phyloP scores from a whole-genome alignment of 2,329 filamentous ascomycete genomes.

The Penicillium sclerotiorum region DNA sequence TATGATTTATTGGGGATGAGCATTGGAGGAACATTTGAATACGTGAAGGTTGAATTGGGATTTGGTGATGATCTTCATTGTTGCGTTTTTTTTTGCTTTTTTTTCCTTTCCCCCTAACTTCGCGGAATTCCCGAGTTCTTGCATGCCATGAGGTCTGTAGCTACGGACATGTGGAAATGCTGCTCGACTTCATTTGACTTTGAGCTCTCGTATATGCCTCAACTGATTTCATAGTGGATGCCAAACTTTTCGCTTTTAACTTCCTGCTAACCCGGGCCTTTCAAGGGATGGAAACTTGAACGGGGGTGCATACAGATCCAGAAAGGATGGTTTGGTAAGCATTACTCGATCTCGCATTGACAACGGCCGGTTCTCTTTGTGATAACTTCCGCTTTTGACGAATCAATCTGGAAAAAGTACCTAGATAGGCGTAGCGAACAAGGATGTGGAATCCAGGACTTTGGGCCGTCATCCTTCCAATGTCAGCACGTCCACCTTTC shows the following conservation, averaged over 20 bases:
- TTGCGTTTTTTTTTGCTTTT: too few species aligned
- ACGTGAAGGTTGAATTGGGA: background rate
- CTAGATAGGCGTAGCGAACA: slow-evolving; percentile 3
- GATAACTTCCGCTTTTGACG: background rate
- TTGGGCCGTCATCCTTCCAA: background rate
- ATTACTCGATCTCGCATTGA: slow-evolving; percentile 10
- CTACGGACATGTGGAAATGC: too few species aligned
- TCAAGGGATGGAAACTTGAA: too few species aligned
- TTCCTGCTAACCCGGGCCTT: too few species aligned
- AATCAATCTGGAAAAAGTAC: background rate
- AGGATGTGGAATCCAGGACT: background rate
- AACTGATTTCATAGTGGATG: background rate
- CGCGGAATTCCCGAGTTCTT: background rate
- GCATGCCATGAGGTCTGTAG: too few species aligned
- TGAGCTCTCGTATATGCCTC: slow-evolving; percentile 1
- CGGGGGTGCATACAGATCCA: too few species aligned
- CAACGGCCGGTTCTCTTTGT: slow-evolving; percentile 2
- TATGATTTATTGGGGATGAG: too few species aligned
- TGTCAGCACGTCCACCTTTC: background rate
- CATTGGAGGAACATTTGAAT: too few species aligned
- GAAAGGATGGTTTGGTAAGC: slow-evolving; percentile 9
- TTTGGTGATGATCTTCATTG: too few species aligned
- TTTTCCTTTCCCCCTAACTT: too few species aligned
- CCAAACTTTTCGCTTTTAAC: slow-evolving; percentile 12
- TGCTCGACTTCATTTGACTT: background rate